phyloP scores from a whole-genome alignment of 176 grass and related monocot genomes.

The Musa schizocarpa region DNA sequence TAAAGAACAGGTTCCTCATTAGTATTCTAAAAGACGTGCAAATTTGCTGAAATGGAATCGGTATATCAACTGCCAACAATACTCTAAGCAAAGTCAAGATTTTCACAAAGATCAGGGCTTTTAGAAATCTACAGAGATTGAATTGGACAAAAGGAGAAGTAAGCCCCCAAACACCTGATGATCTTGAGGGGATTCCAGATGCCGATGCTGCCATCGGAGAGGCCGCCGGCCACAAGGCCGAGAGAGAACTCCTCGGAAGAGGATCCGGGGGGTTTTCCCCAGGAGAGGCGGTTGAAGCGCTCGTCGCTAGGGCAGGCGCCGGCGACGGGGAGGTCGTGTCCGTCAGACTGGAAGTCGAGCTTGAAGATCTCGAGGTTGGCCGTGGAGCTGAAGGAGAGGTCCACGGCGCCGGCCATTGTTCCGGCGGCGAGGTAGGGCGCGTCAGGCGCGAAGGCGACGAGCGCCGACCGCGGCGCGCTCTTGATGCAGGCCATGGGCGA shows the following conservation, averaged over 20 bases:
- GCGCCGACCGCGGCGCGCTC: slow-evolving; percentile 86
- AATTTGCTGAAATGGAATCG: neutral
- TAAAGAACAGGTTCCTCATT: slow-evolving; percentile 1
- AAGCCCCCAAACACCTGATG: slow-evolving; percentile 32
- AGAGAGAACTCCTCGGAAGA: slow-evolving; percentile 57
- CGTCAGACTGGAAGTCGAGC: slow-evolving; percentile 92
- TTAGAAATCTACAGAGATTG: neutral
- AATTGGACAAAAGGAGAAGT: neutral
- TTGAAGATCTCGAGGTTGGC: slow-evolving; percentile 98
- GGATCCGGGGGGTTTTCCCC: slow-evolving; percentile 43
- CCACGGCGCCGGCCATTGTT: slow-evolving; percentile 91
- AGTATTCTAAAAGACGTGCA: neutral
- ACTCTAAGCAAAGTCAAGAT: neutral
- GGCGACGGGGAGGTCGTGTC: slow-evolving; percentile 51
- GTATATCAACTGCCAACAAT: neutral
- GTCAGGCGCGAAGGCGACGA: slow-evolving; percentile 72
- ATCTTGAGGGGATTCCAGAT: slow-evolving; percentile 80
- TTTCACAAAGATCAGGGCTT: neutral
- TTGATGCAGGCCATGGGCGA: slow-evolving; percentile 84
- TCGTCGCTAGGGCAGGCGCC: slow-evolving; percentile 55
- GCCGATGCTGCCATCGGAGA: slow-evolving; percentile 69
- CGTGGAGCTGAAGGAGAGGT: slow-evolving; percentile 62
- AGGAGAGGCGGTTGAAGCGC: slow-evolving; percentile 88
- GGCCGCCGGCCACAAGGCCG: slow-evolving; percentile 79
- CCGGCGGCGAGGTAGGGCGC: slow-evolving; percentile 83